A percentile compares a stretch with the other conserved stretches of the same genome.
phyloP scores from a whole-genome alignment of 495 filamentous ascomycete species.

The Emericellopsis terricola region DNA sequence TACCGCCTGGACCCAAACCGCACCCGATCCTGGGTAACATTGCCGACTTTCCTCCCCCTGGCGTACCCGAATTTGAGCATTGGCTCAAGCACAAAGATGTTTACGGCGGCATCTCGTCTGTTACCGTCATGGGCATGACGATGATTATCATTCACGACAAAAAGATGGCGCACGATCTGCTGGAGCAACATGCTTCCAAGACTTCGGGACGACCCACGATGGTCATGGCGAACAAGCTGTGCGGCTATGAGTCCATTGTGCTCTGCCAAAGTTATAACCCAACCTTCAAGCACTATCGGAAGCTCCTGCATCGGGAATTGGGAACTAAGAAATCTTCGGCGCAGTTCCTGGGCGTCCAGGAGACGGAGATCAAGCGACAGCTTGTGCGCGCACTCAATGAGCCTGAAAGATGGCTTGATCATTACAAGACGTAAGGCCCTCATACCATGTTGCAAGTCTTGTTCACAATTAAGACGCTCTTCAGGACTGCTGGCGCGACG shows the following conservation, averaged over 20 bases:
- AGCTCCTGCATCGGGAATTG: constrained; percentile 4
- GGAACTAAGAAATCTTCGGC: constrained; percentile 14
- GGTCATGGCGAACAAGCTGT: background rate
- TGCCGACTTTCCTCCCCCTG: constrained; percentile 20
- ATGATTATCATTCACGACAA: constrained; percentile 31
- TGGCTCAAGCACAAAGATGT: constrained; percentile 33
- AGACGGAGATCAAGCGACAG: constrained; percentile 21
- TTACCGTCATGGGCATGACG: constrained; percentile 27
- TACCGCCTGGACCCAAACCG: constrained; percentile 28
- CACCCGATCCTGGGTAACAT: constrained; percentile 29
- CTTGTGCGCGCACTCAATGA: constrained; percentile 21
- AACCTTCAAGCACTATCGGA: background rate
- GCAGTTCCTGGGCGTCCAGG: constrained; percentile 19
- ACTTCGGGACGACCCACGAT: background rate
- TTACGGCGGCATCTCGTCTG: constrained; percentile 36
- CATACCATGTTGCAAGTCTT: background rate
- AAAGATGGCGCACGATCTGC: constrained; percentile 20
- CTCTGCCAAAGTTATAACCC: background rate
- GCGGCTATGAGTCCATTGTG: background rate
- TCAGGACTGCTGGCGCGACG: constrained; percentile 17
- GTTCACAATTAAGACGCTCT: background rate
- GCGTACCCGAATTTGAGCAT: constrained; percentile 23
- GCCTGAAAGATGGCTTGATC: constrained; percentile 15
- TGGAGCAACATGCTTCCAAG: constrained; percentile 1
- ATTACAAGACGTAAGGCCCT: constrained; percentile 19